Percentiles rank a stretch among this genome's conserved stretches.
These are phyloP conservation scores for Talaromyces pinophilus DNA, from an alignment of 2,329 filamentous ascomycete species.

Conservation along the genomic window DNA sequence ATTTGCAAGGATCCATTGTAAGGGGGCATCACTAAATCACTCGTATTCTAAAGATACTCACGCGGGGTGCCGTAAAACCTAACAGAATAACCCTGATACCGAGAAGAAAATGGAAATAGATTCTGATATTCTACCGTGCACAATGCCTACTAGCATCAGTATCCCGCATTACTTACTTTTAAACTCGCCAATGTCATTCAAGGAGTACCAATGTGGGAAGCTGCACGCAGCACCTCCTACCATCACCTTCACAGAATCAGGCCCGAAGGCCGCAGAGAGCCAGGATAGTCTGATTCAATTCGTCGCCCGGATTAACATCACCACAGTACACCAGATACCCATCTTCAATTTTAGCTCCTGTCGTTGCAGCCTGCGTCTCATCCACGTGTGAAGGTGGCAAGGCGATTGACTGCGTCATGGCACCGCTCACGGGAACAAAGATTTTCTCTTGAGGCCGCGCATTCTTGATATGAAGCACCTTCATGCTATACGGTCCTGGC, in stretches of 20 bases:
- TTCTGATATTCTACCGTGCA: neutral
- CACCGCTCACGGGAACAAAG: constrained; percentile 26
- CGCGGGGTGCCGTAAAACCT: too few relatives aligned
- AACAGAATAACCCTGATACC: neutral
- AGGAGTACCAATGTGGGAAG: too few relatives aligned
- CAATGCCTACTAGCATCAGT: neutral
- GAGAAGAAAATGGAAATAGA: neutral
- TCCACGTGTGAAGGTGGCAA: neutral
- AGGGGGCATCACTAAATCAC: too few relatives aligned
- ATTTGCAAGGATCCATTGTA: too few relatives aligned
- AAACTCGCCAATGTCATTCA: neutral
- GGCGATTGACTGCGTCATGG: neutral
- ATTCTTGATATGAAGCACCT: constrained; percentile 33
- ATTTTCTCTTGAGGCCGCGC: constrained; percentile 31
- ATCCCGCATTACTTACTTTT: neutral
- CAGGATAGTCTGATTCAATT: neutral
- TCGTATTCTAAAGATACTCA: too few relatives aligned
- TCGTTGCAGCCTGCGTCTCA: neutral
- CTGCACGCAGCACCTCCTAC: neutral
- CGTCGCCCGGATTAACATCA: constrained; percentile 2
- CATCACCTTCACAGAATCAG: neutral
- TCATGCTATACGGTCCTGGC: constrained; percentile 32
- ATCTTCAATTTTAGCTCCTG: neutral
- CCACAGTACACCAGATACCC: constrained; percentile 6
- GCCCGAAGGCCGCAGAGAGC: neutral